Evolutionary conservation across 1,284 basidiomycete genomes (phyloP).

Genomic region (Sanguinoderma infundibulare): DNA sequence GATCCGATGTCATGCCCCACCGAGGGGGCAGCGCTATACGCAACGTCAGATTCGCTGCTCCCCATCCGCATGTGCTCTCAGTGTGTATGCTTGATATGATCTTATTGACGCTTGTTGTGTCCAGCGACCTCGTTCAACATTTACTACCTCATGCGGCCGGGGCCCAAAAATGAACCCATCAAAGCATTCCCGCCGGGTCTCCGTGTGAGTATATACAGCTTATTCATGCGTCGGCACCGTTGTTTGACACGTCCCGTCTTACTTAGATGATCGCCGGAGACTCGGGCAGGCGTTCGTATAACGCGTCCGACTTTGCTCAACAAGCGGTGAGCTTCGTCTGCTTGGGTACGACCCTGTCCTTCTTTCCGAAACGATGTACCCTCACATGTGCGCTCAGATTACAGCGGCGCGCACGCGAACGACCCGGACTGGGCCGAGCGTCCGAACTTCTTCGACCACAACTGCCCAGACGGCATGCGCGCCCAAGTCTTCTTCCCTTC

Average conservation of each 20-base stretch:
- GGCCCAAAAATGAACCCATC: conserved; percentile 26
- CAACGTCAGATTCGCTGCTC: too few species aligned
- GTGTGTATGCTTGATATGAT: too few species aligned
- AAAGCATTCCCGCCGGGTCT: conserved; percentile 35
- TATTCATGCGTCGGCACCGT: neutral
- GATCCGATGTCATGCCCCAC: too few species aligned
- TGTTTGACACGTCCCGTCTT: conserved; percentile 22
- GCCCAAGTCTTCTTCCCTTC: conserved; percentile 48
- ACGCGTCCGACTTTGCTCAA: conserved; percentile 40
- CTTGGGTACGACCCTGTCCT: conserved; percentile 30
- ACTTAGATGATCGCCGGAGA: conserved; percentile 47
- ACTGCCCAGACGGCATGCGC: conserved; percentile 44
- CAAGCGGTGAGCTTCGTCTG: conserved; percentile 47
- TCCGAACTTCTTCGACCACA: conserved; percentile 33
- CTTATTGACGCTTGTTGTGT: conserved; percentile 2
- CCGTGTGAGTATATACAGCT: conserved; percentile 15
- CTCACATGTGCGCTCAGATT: conserved; percentile 28
- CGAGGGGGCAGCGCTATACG: too few species aligned
- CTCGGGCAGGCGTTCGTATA: conserved; percentile 38
- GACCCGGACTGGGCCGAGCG: conserved; percentile 33
- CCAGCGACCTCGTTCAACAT: conserved; percentile 28
- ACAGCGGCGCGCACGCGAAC: conserved; percentile 31
- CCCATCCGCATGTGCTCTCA: too few species aligned
- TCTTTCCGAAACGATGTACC: neutral
- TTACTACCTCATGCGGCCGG: conserved; percentile 32